Evolutionary conservation across 2,329 filamentous ascomycete species (phyloP), one percentile per base, ranked within the genome.

Genomic region (Alternaria sp.): DNA sequence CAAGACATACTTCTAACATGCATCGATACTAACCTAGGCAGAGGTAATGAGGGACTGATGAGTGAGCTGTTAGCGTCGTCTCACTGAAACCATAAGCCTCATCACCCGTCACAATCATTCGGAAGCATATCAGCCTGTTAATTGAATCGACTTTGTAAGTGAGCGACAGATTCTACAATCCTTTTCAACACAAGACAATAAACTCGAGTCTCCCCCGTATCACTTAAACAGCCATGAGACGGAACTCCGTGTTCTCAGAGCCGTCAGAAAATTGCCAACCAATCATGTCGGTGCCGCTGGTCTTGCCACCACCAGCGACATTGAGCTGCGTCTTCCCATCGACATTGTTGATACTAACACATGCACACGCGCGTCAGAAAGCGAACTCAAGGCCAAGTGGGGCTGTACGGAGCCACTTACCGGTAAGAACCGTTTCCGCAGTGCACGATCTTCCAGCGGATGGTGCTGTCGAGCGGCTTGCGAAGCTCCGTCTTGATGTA

Each of bases 291-390:
- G 59, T 51, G 32, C 59, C 52, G 5, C 23, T 23, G 3, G 19
- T 26, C 36, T 51, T 61, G 36, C 13, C n/a, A 6, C 2, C 32
- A 1, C 46, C 36, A 36, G 15, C 7, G 6, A 61, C 53, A 9
- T 61, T 61, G 45, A 61, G 21, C 19, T 61, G 59, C 45, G 30
- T 57, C 10, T 45, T 23, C 13, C 25, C 25, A 15, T 30, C 23
- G 3, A 23, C 47, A 9, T 30, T 28, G 36, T 61, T 61, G 59
- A 61, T 61, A 36, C 59, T 61, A 21, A 10, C 5, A 13, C 5
- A 4, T 6, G 10, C 21, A 11, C 26, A n/a, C 32, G 19, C 7
- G 8, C 19, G 17, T 45, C 21, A 11, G 9, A 53, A 53, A 19
- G 17, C 5, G n/a, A 6, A 13, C 32, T 40, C 32, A 40, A 9